Evolutionary conservation across 129 eudicot species (phyloP).

Genomic region (Logfia minima): DNA sequence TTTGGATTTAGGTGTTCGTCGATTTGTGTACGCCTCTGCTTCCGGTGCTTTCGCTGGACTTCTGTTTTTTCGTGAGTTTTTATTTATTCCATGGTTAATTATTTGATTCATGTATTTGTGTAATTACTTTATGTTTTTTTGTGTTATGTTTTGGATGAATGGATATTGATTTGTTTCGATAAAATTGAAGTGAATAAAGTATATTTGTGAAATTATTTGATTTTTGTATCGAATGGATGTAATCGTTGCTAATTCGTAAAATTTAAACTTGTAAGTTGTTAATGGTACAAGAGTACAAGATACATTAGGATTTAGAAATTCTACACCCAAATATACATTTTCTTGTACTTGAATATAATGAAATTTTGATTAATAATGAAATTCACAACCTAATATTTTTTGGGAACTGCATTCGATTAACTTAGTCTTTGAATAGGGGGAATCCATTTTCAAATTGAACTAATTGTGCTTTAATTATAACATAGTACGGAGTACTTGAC

Average conservation of each 20-base stretch:
- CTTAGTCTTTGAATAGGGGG: too few species aligned
- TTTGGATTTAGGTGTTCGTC: slow-evolving; percentile 87
- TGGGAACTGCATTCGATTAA: too few species aligned
- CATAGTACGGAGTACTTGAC: too few species aligned
- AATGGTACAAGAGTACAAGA: too few species aligned
- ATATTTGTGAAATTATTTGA: neutral
- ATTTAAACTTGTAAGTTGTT: neutral
- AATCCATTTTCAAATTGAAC: too few species aligned
- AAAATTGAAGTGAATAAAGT: neutral
- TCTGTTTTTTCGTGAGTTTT: slow-evolving; percentile 74
- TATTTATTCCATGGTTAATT: too few species aligned
- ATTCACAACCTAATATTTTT: too few species aligned
- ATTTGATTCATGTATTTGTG: neutral
- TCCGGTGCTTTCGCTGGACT: slow-evolving; percentile 83
- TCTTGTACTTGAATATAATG: too few species aligned
- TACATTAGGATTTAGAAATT: neutral
- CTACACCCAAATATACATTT: too few species aligned
- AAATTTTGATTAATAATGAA: too few species aligned
- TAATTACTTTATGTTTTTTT: neutral
- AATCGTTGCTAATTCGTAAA: neutral
- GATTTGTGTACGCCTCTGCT: slow-evolving; percentile 71
- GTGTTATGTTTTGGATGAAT: neutral
- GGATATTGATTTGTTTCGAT: neutral
- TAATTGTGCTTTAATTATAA: too few species aligned
- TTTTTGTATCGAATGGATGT: neutral